Evolutionary conservation across 1,139 yeast species (phyloP), one percentile per base, ranked within the genome.

Genomic region (Blastobotrys niveus): DNA sequence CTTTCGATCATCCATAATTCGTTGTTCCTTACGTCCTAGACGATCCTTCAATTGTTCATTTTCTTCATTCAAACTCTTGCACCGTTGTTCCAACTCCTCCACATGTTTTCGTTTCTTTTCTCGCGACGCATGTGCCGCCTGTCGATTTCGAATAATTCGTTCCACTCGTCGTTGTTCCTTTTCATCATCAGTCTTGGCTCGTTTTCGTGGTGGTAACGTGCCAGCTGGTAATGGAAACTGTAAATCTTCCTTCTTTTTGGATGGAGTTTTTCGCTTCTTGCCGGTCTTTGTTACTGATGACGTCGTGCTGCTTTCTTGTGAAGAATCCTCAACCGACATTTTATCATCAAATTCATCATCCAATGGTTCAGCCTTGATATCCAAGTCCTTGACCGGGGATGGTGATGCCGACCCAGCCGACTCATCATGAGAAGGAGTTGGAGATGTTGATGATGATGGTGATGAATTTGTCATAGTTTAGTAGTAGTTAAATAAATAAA

Each of bases 111-210:
- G 78, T 76, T 91, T 91, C 78, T 89, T 89, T 63, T 91, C 98
- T 54, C 98, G 78, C 26, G 95, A 85, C 40, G 95, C 95, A 63
- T 91, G 97, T 38, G 98, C 98, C 20, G 98, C 97, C 62, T 91
- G 83, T 59, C 98, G 79, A 65, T 91, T 91, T 62, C 98, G 77
- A 62, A 91, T 73, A 46, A 91, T 88, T 48, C 98, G 73, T 67
- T 91, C 97, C 43, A 89, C 79, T 45, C 96, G 77, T 52, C 98
- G 82, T 67, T 89, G 96, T 66, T 91, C 97, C 70, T 89, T 91
- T 68, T 91, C 98, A 66, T 89, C 96, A 58, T 85, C 79, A 34
- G 98, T 91, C 71, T 85, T 87, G 9, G 98, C 98, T 57, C 97
- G 77, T 69, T 91, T 91, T 52, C 98, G 77, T 45, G 97, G 97